Evolutionary conservation across 1,284 basidiomycete species (phyloP), one percentile per base, ranked within the genome.

Genomic region (Melampsora larici-populina): DNA sequence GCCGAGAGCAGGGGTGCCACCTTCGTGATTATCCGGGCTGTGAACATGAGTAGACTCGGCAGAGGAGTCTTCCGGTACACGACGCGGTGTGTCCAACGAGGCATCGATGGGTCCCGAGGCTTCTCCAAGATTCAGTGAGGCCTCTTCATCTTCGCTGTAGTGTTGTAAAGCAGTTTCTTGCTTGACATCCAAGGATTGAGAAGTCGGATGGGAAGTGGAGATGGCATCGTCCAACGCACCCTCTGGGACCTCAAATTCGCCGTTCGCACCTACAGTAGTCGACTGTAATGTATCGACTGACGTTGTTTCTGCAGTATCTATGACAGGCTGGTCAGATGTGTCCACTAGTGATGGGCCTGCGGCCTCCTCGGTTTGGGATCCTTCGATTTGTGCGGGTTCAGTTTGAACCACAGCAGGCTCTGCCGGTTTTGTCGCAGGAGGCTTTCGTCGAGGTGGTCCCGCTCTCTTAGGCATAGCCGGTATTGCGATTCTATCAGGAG

Each of bases 401-500:
- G 18, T 24, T 31, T 60, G 26, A 11, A 24, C 21, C 29, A 18
- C 24, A 60, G 29, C 24, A 60, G 58, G 24, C 24, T 60, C 24
- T n/a, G 66, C 48, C 24, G 40, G 55, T 29, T 60, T 63, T n/a
- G 65, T 21, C 49, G 66, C 65, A 11, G 74, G 74, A 36, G 74
- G 49, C 33, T 76, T 76, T 15, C 74, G 74, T 49, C 66, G 66
- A 26, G 74, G 74, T 21, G 74, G 74, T 48, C 48, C 74, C 33
- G 66, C 74, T 63, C 66, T 65, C 58, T 67, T 76, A 8, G 74
- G 74, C 36, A 76, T 76, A 1, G 74, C 43, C 26, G 66, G 74
- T 46, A 76, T 76, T 6, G 66, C 66, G 24, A 76, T 63, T 62
- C 74, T 68, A 29, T 76, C 66, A 18, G 74, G 74, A 31, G 74